Conservation (phyloP, 2,329 filamentous ascomycete genomes). For the Sarocladium strictum region DNA sequence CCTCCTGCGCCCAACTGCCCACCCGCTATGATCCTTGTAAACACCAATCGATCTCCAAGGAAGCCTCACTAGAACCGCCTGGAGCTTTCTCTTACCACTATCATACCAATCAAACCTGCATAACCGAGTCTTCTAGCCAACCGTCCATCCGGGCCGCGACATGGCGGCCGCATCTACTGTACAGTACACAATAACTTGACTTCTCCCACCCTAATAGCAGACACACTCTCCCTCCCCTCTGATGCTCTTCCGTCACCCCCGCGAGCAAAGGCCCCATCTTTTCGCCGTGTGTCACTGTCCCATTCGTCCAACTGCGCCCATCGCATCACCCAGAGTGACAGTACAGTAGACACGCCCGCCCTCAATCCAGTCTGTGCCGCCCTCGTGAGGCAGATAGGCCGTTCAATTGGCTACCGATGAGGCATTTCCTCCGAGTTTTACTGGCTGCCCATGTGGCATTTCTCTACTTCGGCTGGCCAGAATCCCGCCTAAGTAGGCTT, state of each 20-base stretch:
- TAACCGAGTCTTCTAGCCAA: not conserved
- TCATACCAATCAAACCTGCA: not conserved
- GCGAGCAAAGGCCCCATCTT: not conserved
- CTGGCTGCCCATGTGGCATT: not conserved
- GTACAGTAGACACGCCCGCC: not conserved
- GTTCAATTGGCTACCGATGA: not conserved
- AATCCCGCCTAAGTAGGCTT: too few relatives aligned
- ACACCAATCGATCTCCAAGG: not conserved
- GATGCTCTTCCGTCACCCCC: not conserved
- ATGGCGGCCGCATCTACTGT: too few relatives aligned
- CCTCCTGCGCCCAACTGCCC: not conserved
- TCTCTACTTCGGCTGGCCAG: not conserved
- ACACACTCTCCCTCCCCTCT: not conserved
- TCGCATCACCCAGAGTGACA: not conserved
- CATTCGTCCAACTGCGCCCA: conserved; percentile 3
- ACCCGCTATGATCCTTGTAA: not conserved
- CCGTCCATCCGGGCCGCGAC: not conserved
- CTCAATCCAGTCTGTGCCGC: not conserved
- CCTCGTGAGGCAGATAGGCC: conserved; percentile 4
- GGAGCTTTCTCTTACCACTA: not conserved
- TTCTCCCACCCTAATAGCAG: not conserved
- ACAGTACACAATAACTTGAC: too few relatives aligned
- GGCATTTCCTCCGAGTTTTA: not conserved
- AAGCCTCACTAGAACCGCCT: not conserved
- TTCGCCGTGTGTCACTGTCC: not conserved